Evolutionary conservation across 148 eudicot genomes (phyloP).

Genomic region (Rhododendron simsii): DNA sequence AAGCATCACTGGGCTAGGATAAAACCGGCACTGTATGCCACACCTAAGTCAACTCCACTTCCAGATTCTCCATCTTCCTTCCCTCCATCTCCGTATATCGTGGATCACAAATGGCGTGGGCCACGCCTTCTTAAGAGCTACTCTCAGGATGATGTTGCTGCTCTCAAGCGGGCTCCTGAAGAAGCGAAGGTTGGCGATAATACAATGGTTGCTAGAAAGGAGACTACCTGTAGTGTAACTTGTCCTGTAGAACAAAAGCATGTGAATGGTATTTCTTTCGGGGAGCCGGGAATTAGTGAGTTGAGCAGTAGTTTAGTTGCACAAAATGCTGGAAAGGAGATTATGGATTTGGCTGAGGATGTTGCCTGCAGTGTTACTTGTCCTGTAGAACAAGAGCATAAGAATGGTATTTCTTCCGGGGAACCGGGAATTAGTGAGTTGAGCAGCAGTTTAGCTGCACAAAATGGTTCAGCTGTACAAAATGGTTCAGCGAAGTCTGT

Average conservation of each 20-base stretch:
- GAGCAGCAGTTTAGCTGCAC: constrained; percentile 8
- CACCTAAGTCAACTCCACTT: constrained; percentile 77
- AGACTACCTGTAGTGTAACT: constrained; percentile 8
- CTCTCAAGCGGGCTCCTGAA: constrained; percentile 18
- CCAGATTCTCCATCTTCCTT: constrained; percentile 82
- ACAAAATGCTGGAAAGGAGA: constrained; percentile 29
- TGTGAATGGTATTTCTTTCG: constrained; percentile 12
- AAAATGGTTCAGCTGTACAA: constrained; percentile 20
- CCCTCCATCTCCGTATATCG: constrained; percentile 73
- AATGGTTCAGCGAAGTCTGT: constrained; percentile 24
- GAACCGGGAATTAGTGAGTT: constrained; percentile 11
- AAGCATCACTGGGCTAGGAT: constrained; percentile 51
- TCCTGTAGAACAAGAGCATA: constrained; percentile 18
- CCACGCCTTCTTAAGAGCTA: constrained; percentile 74
- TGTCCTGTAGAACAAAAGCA: constrained; percentile 18
- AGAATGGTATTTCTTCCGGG: constrained; percentile 11
- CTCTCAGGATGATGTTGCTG: constrained; percentile 46
- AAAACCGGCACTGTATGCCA: constrained; percentile 72
- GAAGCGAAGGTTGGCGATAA: constrained; percentile 20
- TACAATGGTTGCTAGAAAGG: constrained; percentile 19
- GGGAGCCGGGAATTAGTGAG: constrained; percentile 8
- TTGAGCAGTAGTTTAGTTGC: constrained; percentile 9
- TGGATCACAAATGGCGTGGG: constrained; percentile 91
- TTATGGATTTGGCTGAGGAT: constrained; percentile 13
- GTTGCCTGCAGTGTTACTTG: constrained; percentile 4